Evolutionary conservation across 768 basidiomycete species (phyloP).

Genomic region (Hericium rajendrae): DNA sequence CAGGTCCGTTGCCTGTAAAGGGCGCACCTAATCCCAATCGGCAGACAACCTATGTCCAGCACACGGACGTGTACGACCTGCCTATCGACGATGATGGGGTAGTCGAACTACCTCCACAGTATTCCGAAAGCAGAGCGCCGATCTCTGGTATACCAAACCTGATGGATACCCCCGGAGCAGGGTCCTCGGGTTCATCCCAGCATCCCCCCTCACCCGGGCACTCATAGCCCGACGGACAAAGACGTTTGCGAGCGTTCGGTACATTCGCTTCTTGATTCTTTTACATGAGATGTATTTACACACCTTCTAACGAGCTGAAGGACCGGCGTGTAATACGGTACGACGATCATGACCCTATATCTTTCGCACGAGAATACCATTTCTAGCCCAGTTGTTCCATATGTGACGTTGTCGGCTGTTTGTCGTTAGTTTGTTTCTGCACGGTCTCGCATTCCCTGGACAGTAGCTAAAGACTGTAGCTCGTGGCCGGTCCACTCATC

Average conservation of each 20-base stretch:
- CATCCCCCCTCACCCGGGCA: background rate
- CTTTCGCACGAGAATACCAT: no score
- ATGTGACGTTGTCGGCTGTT: no score
- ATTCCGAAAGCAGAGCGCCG: slow-evolving; percentile 39
- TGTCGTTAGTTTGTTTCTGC: no score
- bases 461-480: no score
- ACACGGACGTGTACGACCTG: slow-evolving; percentile 59
- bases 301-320: background rate
- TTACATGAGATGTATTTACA: background rate
- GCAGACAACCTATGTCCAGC: slow-evolving; percentile 29
- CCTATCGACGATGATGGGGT: slow-evolving; percentile 39
- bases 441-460: no score
- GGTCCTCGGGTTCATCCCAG: background rate
- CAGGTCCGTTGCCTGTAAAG: no score
- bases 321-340: background rate
- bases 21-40: background rate
- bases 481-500: no score
- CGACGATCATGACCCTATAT: no score
- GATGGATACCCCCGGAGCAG: background rate
- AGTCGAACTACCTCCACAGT: slow-evolving; percentile 71
- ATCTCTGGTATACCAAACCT: background rate
- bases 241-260: background rate
- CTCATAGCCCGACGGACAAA: background rate
- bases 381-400: no score
- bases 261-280: background rate